phyloP scores from a whole-genome alignment of 495 filamentous ascomycete genomes.

The Daldinia grandis region DNA sequence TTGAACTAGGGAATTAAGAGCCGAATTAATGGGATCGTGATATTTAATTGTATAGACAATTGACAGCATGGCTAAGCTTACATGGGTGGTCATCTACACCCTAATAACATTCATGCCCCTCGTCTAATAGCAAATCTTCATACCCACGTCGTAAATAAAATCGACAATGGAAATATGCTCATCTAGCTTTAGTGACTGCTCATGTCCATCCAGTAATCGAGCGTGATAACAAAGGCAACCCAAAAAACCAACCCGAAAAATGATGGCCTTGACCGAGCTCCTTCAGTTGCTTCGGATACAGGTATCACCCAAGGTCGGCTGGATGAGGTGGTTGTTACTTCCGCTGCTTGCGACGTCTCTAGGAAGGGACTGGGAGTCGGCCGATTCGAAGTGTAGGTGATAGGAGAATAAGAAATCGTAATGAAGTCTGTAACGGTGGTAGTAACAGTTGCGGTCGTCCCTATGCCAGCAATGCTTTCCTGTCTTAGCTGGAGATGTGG shows the following conservation, averaged over 20 bases:
- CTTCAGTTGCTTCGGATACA: slow-evolving; percentile 19
- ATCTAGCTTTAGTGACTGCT: slow-evolving; percentile 35
- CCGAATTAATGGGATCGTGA: background rate
- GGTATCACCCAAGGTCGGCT: slow-evolving; percentile 43
- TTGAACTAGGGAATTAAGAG: background rate
- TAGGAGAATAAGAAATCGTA: slow-evolving; percentile 29
- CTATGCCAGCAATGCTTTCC: slow-evolving; percentile 27
- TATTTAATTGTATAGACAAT: slow-evolving; percentile 23
- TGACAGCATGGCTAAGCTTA: slow-evolving; percentile 20
- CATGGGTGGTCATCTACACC: background rate
- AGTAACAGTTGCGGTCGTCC: slow-evolving; percentile 30
- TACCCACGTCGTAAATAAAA: slow-evolving; percentile 10
- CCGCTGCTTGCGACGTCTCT: slow-evolving; percentile 25
- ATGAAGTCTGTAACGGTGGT: slow-evolving; percentile 37
- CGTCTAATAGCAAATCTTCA: slow-evolving; percentile 13
- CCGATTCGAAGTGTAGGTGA: slow-evolving; percentile 8
- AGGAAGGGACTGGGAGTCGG: slow-evolving; percentile 21
- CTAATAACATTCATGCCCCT: slow-evolving; percentile 20
- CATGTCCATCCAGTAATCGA: slow-evolving; percentile 42
- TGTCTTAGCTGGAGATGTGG: slow-evolving; percentile 42
- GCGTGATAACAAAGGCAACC: slow-evolving; percentile 36
- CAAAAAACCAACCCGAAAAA: slow-evolving; percentile 43
- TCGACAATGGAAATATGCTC: slow-evolving; percentile 24
- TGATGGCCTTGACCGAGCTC: slow-evolving; percentile 21
- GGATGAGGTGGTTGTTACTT: slow-evolving; percentile 24